Base-by-base conservation (phyloP, 805 yeast species). In the Kregervanrija pseudodelftensis region DNA sequence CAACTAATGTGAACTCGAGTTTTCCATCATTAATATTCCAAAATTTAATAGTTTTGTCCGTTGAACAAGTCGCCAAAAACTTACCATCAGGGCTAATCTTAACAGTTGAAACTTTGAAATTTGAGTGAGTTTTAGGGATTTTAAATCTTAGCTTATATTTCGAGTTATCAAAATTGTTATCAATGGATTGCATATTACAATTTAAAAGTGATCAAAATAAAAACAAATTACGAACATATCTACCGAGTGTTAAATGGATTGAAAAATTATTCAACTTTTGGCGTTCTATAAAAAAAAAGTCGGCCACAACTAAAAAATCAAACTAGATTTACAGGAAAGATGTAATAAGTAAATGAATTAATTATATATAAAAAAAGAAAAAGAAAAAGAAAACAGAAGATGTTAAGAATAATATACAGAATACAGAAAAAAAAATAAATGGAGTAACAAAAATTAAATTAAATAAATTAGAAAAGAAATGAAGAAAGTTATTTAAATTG, bases 51-150 rank as follows among this genome's bases (percentile, higher is more conserved):
- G 79, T 69, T 40, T 71, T 75, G 54, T 80, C 85, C 9, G 80
- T 73, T 1, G 82, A 68, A 32, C 76, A 64, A 0, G 80, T 67
- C 1, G 95, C 95, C 11, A 85, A 49, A 11, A 53, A 63, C 14
- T 53, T 44, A 0, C 84, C 84, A 60, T 82, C 69, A 11, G 89
- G 88, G 17, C 85, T 76, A 40, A 83, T 62, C 55, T 76, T 74
- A 13, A 77, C 72, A 5, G 76, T 61, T 9, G 85, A 76, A 11
- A 64, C 64, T 12, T 52, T 42, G 3, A 43, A 35, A 16, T 48
- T 52, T 2, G 48, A 37, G 43, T 57, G 60, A 9, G 42, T 35
- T 2, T 42, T 33, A 7, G 15, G 10, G 1, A 53, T 30, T 36
- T 32, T 45, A 32, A 32, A 45, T 43, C 52, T 48, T 22, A 52